These are phyloP conservation scores for Knoxdaviesia capensis DNA, from an alignment of 2,329 filamentous ascomycete species.

Conservation along the genomic window DNA sequence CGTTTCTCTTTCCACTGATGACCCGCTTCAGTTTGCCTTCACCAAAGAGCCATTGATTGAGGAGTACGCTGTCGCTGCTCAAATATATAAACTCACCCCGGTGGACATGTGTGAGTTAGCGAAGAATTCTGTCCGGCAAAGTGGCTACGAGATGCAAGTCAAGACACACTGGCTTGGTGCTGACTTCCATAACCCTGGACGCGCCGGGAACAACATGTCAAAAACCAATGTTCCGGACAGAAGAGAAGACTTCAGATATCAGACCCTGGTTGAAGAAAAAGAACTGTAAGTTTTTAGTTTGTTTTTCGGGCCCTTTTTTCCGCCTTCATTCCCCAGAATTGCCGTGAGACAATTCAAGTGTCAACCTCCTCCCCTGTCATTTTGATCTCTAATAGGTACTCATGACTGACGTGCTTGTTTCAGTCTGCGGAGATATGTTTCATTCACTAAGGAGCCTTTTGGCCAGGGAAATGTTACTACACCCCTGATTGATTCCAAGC, in stretches of 20 bases:
- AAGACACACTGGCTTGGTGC: slow-evolving; percentile 84
- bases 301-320: background rate
- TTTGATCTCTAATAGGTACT: no score
- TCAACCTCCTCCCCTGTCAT: no score
- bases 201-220: slow-evolving; percentile 73
- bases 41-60: slow-evolving; percentile 97
- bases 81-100: slow-evolving; percentile 93
- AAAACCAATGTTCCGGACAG: slow-evolving; percentile 96
- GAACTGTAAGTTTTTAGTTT: slow-evolving; percentile 43
- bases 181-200: slow-evolving; percentile 58
- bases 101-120: slow-evolving; percentile 98
- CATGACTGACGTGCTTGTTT: no score
- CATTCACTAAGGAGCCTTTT: no score
- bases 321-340: slow-evolving; percentile 7
- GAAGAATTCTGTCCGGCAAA: slow-evolving; percentile 88
- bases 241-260: slow-evolving; percentile 71
- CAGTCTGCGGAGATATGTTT: no score
- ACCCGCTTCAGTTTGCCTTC: slow-evolving; percentile 93
- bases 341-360: slow-evolving; percentile 11
- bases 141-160: slow-evolving; percentile 73
- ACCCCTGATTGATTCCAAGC: no score
- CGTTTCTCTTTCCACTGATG: slow-evolving; percentile 88
- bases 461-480: no score
- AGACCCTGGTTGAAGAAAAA: slow-evolving; percentile 68
- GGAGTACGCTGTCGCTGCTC: slow-evolving; percentile 91